Percentiles rank a stretch among this genome's conserved stretches.
These are phyloP conservation scores for Silene conica DNA, from an alignment of 148 eudicot species.

Conservation along the genomic window DNA sequence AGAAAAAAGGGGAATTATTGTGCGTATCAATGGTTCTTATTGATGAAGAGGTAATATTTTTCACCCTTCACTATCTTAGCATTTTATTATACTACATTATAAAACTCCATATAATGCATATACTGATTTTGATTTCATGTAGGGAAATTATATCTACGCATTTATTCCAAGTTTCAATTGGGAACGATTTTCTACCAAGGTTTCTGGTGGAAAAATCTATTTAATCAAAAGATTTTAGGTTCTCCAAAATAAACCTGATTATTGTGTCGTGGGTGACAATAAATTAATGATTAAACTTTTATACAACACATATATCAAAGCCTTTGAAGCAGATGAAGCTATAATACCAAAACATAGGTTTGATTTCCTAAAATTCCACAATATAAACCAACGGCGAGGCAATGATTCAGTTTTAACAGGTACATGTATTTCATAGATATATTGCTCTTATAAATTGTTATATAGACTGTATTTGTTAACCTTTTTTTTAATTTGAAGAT, in stretches of 20 bases:
- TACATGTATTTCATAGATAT: background rate
- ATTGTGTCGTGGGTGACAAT: background rate
- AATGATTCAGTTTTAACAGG: background rate
- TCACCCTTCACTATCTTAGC: too few relatives aligned
- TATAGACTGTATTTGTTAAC: background rate
- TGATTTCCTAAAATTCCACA: background rate
- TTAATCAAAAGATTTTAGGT: background rate
- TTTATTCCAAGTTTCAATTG: background rate
- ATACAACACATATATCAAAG: background rate
- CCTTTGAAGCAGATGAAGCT: background rate
- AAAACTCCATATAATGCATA: too few relatives aligned
- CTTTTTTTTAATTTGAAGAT: background rate
- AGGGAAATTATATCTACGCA: background rate
- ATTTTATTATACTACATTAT: too few relatives aligned
- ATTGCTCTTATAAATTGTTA: background rate
- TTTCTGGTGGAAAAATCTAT: background rate
- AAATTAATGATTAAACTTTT: background rate
- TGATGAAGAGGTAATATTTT: too few relatives aligned
- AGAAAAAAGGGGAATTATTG: too few relatives aligned
- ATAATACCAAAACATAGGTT: background rate
- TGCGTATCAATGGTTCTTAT: too few relatives aligned
- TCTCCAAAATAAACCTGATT: background rate
- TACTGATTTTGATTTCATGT: background rate
- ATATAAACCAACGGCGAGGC: background rate
- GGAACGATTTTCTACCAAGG: background rate